Base-by-base conservation (phyloP, 148 eudicot genomes). In the Rhododendron kiyosumense region DNA sequence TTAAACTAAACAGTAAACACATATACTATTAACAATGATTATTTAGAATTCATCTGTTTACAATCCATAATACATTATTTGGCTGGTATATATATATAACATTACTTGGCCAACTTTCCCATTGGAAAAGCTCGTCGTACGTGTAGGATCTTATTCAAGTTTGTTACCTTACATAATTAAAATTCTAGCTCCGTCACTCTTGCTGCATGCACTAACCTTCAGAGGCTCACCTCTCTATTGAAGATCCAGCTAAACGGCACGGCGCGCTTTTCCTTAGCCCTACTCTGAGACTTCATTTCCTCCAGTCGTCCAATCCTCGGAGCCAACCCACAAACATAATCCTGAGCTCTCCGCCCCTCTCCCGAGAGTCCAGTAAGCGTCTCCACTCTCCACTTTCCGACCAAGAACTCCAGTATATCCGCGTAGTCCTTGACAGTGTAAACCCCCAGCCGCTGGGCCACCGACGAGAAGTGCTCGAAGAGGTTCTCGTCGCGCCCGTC, bases 381-480 rank as follows among this genome's bases (percentile, higher is more conserved):
- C 48, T 81, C 88, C 85, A 86, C 88, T 13, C 82, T 78, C 88
- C 88, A 86, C 77, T 82, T 86, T 2, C 65, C 65, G 15, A 86
- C 88, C 67, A 86, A 61, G 78, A 83, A 86, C 32, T 86, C 88
- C 85, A 86, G 61, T 24, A 86, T 83, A 54, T 86, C 88, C 0
- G 88, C 85, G 46, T 86, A 86, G 75, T 86, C 88, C 48, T 32
- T 86, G 4, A 85, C 88, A 2, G 88, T 86, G 81, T 86, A 86
- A 18, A 86, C 88, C 2, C 78, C 85, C 10, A 41, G 43, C 43
- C 43, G 49, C 63, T 86, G 88, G 8, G 85, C 85, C 3, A 86
- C 85, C 2, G 88, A 49, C 0, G 88, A 77, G 48, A 86, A 86
- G 54, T 86, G 76, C 11, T 77, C 67, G 51, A 86, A 86, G 8